These are phyloP conservation scores for Pichia sp. DNA, from an alignment of 1,139 yeast species.

Conservation along the genomic window DNA sequence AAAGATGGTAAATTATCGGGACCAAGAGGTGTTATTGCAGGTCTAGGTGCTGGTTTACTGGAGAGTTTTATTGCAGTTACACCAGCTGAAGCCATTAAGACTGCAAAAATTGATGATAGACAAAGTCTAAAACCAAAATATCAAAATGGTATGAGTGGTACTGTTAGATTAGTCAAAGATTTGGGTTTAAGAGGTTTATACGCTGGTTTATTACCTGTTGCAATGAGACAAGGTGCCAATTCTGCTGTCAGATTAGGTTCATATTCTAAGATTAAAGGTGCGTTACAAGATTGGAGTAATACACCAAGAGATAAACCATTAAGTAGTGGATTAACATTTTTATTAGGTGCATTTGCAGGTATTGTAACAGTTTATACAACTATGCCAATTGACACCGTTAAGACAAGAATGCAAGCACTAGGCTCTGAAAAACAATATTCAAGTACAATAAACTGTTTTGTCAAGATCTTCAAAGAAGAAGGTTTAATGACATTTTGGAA, in stretches of 20 bases:
- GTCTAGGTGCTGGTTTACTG: slow-evolving; percentile 90
- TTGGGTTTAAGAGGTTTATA: slow-evolving; percentile 80
- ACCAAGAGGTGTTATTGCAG: slow-evolving; percentile 88
- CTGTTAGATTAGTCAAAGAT: slow-evolving; percentile 60
- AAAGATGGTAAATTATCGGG: slow-evolving; percentile 83
- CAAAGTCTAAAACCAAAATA: slow-evolving; percentile 71
- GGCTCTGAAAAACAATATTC: slow-evolving; percentile 67
- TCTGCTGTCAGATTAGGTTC: slow-evolving; percentile 93
- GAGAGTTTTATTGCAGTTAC: slow-evolving; percentile 93
- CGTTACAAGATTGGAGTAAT: slow-evolving; percentile 66
- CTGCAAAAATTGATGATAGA: slow-evolving; percentile 90
- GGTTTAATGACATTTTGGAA: slow-evolving; percentile 95
- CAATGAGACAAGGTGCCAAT: slow-evolving; percentile 92
- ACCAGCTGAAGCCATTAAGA: slow-evolving; percentile 94
- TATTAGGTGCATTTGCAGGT: slow-evolving; percentile 91
- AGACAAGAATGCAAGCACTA: slow-evolving; percentile 94
- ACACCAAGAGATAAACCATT: slow-evolving; percentile 67
- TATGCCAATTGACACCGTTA: slow-evolving; percentile 97
- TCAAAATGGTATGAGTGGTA: slow-evolving; percentile 50
- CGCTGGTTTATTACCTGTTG: slow-evolving; percentile 86
- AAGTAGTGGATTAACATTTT: slow-evolving; percentile 72
- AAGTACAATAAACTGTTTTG: slow-evolving; percentile 78
- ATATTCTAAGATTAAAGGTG: slow-evolving; percentile 78
- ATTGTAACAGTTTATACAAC: slow-evolving; percentile 90
- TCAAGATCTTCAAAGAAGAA: slow-evolving; percentile 72